These are phyloP conservation scores for Podila minutissima DNA, from an alignment of 192 early-diverging fungal species.

Conservation along the genomic window DNA sequence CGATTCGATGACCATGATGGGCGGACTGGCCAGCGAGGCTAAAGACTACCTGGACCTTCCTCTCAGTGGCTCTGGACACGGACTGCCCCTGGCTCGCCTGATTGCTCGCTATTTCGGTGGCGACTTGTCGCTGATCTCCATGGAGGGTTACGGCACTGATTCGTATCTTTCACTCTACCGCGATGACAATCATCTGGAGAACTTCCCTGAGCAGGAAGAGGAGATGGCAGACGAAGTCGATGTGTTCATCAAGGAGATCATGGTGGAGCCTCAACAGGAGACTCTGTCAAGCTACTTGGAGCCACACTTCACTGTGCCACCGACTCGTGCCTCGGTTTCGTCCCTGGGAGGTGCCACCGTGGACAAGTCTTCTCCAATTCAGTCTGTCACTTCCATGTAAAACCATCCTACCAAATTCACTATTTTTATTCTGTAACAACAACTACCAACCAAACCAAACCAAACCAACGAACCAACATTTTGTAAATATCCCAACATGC, in stretches of 20 bases:
- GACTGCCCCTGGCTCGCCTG: slow-evolving; percentile 63
- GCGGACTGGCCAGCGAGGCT: slow-evolving; percentile 17
- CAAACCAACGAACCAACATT: no score
- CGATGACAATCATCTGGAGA: slow-evolving; percentile 49
- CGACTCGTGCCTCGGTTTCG: background rate
- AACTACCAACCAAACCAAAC: no score
- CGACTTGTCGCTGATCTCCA: slow-evolving; percentile 68
- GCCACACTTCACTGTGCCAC: background rate
- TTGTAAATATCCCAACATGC: no score
- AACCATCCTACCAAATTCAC: no score
- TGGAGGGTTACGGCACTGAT: slow-evolving; percentile 74
- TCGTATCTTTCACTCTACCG: slow-evolving; percentile 59
- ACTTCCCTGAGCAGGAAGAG: slow-evolving; percentile 43
- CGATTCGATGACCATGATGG: slow-evolving; percentile 47
- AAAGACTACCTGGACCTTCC: slow-evolving; percentile 37
- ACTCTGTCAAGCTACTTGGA: background rate
- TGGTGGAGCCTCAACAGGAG: slow-evolving; percentile 27
- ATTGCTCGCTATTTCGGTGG: slow-evolving; percentile 74
- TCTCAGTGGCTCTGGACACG: slow-evolving; percentile 27
- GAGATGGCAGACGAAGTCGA: slow-evolving; percentile 42
- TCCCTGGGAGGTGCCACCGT: background rate
- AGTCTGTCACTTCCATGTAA: no score
- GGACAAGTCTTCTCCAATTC: no score
- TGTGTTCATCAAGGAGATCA: slow-evolving; percentile 38
- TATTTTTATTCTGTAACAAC: no score